phyloP scores from a whole-genome alignment of 352 stramenopile genomes.

The Peronospora farinosa region DNA sequence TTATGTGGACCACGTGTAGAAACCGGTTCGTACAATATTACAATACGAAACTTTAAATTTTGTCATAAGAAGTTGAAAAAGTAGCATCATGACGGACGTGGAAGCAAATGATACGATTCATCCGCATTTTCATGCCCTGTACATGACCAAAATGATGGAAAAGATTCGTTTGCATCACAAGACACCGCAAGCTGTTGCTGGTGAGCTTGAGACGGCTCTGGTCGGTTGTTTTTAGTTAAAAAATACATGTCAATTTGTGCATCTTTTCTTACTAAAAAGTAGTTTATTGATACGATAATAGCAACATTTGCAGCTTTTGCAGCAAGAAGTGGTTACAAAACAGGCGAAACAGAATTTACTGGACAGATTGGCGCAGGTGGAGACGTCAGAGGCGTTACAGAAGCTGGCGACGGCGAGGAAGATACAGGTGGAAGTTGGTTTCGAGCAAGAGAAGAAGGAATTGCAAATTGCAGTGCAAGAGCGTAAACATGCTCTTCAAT shows the following conservation, averaged over 20 bases:
- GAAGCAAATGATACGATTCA: constrained; percentile 1
- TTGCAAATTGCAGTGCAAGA: constrained; percentile 42
- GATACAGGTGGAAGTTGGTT: constrained; percentile 24
- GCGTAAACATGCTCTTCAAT: constrained; percentile 30
- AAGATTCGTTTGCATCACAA: constrained; percentile 25
- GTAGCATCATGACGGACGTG: not conserved
- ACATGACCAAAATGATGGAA: constrained; percentile 32
- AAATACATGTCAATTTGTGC: not conserved
- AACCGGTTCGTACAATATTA: too few relatives aligned
- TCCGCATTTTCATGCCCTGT: constrained; percentile 40
- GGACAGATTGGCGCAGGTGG: constrained; percentile 63
- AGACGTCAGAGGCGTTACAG: constrained; percentile 39
- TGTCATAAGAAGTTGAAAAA: too few relatives aligned
- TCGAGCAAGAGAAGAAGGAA: constrained; percentile 38
- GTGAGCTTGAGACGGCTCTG: constrained; percentile 27
- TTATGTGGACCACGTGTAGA: too few relatives aligned
- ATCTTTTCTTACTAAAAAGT: not conserved
- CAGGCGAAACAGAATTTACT: constrained; percentile 69
- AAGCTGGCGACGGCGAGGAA: constrained; percentile 18
- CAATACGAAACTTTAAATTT: too few relatives aligned
- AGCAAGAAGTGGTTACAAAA: constrained; percentile 51
- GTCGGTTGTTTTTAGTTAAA: constrained; percentile 10
- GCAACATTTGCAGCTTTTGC: constrained; percentile 36
- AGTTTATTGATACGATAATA: constrained; percentile 12
- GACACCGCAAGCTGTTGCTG: constrained; percentile 14